Conservation (phyloP, 2,329 filamentous ascomycete genomes). For the Apiospora aurea region DNA sequence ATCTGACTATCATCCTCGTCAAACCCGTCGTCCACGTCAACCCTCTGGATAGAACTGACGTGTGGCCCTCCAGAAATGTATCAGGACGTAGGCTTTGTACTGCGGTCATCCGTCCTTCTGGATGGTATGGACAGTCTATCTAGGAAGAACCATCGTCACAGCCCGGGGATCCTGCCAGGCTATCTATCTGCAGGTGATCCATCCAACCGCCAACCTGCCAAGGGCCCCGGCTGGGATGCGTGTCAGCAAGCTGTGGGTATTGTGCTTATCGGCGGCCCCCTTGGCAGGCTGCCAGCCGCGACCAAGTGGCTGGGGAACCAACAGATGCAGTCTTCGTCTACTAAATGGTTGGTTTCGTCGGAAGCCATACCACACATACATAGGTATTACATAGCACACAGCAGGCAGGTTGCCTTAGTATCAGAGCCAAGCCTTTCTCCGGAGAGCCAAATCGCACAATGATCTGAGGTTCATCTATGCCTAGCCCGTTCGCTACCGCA, state of each 20-base stretch:
- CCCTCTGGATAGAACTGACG: neutral
- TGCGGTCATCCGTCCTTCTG: neutral
- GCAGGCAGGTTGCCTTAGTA: neutral
- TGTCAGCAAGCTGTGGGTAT: conserved; percentile 1
- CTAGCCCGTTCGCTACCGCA: neutral
- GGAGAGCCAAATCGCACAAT: neutral
- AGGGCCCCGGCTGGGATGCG: neutral
- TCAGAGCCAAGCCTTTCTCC: neutral
- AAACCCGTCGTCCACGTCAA: neutral
- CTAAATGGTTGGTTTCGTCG: neutral
- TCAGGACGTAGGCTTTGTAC: neutral
- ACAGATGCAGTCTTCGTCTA: conserved; percentile 13
- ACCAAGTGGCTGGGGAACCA: neutral
- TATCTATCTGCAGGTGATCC: neutral
- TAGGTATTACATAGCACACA: neutral
- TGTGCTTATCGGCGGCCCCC: neutral
- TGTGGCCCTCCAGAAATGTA: neutral
- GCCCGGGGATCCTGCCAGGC: neutral
- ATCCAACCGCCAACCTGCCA: neutral
- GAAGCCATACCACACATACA: neutral
- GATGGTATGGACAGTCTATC: neutral
- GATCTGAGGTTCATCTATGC: neutral
- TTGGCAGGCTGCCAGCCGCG: neutral
- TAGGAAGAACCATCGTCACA: neutral
- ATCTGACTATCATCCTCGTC: neutral